These are phyloP conservation scores for Boletus sp. DNA, from an alignment of 1,284 basidiomycete genomes.

Conservation along the genomic window DNA sequence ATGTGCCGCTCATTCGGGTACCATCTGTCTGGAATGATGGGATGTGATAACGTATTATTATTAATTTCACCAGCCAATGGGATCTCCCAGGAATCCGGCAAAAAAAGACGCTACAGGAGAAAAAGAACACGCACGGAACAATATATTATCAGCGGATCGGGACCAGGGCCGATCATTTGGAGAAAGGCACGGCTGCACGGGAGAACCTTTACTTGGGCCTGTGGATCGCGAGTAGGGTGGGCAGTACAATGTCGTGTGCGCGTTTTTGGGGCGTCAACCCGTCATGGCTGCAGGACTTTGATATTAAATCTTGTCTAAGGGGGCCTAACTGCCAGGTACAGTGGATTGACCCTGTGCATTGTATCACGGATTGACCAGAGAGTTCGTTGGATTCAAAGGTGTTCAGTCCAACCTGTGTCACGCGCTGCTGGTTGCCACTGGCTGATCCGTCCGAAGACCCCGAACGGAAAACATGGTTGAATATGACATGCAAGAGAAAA, in stretches of 20 bases:
- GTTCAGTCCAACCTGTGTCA: background rate
- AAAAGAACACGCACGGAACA: background rate
- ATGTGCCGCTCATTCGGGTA: background rate
- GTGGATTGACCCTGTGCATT: background rate
- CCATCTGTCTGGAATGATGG: background rate
- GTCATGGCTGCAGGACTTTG: background rate
- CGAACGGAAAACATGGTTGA: background rate
- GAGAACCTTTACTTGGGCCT: background rate
- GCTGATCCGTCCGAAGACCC: background rate
- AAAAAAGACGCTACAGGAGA: background rate
- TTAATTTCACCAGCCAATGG: background rate
- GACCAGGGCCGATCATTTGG: background rate
- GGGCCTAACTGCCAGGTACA: background rate
- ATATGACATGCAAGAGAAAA: background rate
- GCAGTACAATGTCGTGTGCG: background rate
- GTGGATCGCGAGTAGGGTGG: background rate
- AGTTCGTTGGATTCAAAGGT: background rate
- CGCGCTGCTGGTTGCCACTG: background rate
- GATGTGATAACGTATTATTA: background rate
- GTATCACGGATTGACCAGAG: background rate
- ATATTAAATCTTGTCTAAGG: constrained; percentile 1
- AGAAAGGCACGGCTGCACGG: background rate
- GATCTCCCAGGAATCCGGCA: background rate
- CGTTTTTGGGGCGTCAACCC: no score
- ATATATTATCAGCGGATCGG: background rate